Base-by-base conservation (phyloP, 805 yeast species). In the Candida insectorum region DNA sequence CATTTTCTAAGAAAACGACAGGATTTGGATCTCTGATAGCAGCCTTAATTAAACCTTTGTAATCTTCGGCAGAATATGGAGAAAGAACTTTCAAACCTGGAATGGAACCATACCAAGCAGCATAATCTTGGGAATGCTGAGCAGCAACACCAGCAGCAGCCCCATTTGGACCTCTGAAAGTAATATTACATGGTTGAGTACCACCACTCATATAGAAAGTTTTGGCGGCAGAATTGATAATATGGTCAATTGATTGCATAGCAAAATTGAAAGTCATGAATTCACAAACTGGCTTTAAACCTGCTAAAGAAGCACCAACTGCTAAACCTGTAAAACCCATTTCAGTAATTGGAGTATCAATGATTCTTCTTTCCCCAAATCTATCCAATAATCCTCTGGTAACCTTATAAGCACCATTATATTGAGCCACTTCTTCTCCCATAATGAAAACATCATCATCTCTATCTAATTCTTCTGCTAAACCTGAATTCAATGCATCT, bases 131-230 rank as follows among this genome's bases (percentile, higher is more conserved):
- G 17, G 98, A 93, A 71, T 93, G 99, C 71, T 93, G 99, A 39
- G 99, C 99, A 52, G 79, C 99, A 51, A 93, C 98, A 78, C 97
- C 97, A 31, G 97, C 97, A 50, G 98, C 96, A 31, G 98, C 96
- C 68, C 98, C 99, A 66, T 93, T 93, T 43, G 99, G 97, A 56
- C 99, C 99, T 71, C 99, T 83, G 76, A 93, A 93, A 35, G 95
- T 89, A 58, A 91, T 86, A 69, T 86, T 89, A 75, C 97, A 89
- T 44, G 91, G 91, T 69, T 89, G 96, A 44, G 81, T 85, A 74
- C 99, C 99, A 63, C 99, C 99, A 45, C 96, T 86, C 99, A 93
- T 93, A 74, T 93, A 93, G 67, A 80, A 87, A 31, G 98, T 93
- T 76, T 91, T 93, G 44, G 97, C 99, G 34, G 97, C 97, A 37